Conservation (phyloP, 2,329 filamentous ascomycete genomes). For the Xylariaceae sp. region DNA sequence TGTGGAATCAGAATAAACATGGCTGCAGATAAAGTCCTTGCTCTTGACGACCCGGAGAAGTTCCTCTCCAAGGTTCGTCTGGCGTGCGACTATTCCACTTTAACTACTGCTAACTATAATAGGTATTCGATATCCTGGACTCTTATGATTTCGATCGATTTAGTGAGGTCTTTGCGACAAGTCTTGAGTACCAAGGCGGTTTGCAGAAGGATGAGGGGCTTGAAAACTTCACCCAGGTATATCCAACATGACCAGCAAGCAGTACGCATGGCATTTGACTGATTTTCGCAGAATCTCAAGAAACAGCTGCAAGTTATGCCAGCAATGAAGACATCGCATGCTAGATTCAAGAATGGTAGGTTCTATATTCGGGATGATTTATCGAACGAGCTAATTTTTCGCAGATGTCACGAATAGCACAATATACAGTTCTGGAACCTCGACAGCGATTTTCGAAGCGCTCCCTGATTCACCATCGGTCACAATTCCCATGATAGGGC, state of each 20-base stretch:
- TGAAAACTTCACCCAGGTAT: slow-evolving; percentile 8
- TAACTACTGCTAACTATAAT: not conserved
- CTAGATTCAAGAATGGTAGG: slow-evolving; percentile 19
- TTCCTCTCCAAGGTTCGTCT: slow-evolving; percentile 8
- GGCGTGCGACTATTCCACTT: not conserved
- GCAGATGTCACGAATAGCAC: slow-evolving; percentile 7
- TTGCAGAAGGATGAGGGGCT: slow-evolving; percentile 11
- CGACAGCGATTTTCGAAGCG: slow-evolving; percentile 4
- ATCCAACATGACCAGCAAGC: no score
- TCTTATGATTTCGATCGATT: slow-evolving; percentile 15
- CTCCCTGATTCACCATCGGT: slow-evolving; percentile 13
- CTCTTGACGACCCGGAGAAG: slow-evolving; percentile 7
- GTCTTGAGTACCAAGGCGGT: slow-evolving; percentile 11
- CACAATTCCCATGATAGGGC: slow-evolving; percentile 16
- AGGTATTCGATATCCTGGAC: slow-evolving; percentile 15
- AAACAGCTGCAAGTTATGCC: slow-evolving; percentile 16
- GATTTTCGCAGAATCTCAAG: not conserved
- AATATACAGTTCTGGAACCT: slow-evolving; percentile 14
- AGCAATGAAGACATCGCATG: slow-evolving; percentile 13
- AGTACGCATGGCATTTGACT: not conserved
- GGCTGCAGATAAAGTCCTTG: not conserved
- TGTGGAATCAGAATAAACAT: not conserved
- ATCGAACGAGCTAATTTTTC: not conserved
- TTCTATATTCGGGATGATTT: not conserved
- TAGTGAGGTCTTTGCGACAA: slow-evolving; percentile 2